Conservation (phyloP, 2,329 filamentous ascomycete genomes). For the Claviceps capensis region DNA sequence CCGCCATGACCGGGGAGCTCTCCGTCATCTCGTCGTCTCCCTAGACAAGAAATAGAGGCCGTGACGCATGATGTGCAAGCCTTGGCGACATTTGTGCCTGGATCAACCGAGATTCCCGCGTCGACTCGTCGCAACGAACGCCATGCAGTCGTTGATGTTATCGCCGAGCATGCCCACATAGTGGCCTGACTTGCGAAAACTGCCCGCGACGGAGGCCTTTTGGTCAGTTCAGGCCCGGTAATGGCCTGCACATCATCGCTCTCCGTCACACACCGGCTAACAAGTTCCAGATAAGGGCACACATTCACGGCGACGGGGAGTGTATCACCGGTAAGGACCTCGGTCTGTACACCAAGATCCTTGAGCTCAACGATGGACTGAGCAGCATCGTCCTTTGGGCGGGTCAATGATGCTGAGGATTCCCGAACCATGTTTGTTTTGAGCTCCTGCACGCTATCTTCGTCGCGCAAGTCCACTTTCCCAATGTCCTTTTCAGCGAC, state of each 20-base stretch:
- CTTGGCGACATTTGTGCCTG: constrained; percentile 16
- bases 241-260: constrained; percentile 12
- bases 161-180: constrained; percentile 18
- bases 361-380: constrained; percentile 12
- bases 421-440: constrained; percentile 14
- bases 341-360: constrained; percentile 14
- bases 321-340: constrained; percentile 16
- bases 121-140: constrained; percentile 12
- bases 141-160: constrained; percentile 18
- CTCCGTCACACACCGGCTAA: constrained; percentile 6
- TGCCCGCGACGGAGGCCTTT: constrained; percentile 14
- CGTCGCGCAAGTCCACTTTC: constrained; percentile 7
- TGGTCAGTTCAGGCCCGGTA: constrained; percentile 14
- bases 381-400: constrained; percentile 16
- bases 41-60: too few relatives aligned
- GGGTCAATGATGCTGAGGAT: constrained; percentile 17
- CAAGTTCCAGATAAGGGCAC: constrained; percentile 12
- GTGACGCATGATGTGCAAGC: constrained; percentile 12
- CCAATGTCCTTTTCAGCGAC: constrained; percentile 12
- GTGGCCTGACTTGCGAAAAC: constrained; percentile 12
- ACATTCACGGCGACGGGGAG: constrained; percentile 16
- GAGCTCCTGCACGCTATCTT: constrained; percentile 11
- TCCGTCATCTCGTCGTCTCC: too few relatives aligned
- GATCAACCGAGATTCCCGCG: constrained; percentile 18
- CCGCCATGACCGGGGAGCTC: too few relatives aligned